Percentiles rank a stretch among this genome's conserved stretches.
phyloP scores from a whole-genome alignment of 305 asterid species.

The Fraxinus albicans region DNA sequence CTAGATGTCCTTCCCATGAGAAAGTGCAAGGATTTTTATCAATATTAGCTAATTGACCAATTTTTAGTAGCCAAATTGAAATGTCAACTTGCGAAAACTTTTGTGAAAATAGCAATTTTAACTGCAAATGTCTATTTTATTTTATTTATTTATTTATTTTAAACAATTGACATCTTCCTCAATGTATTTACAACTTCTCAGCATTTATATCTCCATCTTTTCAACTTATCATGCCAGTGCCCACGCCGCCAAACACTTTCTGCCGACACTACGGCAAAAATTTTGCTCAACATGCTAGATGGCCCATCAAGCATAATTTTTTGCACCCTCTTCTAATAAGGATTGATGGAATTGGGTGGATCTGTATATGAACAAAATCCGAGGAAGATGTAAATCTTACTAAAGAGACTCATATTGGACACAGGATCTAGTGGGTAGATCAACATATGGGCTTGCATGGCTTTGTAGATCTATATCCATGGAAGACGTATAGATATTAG shows the following conservation, averaged over 20 bases:
- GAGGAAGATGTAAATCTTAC: background rate
- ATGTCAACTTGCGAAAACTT: background rate
- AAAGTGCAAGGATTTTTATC: background rate
- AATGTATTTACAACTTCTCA: background rate
- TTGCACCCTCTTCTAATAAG: background rate
- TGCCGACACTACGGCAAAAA: background rate
- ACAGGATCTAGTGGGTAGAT: background rate
- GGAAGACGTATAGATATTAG: background rate
- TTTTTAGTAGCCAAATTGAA: background rate
- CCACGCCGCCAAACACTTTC: background rate
- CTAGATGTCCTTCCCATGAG: background rate
- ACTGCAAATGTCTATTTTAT: background rate
- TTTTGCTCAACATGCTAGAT: background rate
- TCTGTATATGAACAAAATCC: background rate
- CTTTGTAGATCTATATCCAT: background rate
- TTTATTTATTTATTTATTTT: background rate
- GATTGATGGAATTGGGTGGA: background rate
- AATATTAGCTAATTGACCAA: background rate
- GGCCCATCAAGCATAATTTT: background rate
- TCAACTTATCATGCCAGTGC: background rate
- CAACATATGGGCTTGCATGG: background rate
- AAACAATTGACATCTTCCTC: background rate
- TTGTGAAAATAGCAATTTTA: background rate
- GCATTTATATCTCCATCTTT: background rate
- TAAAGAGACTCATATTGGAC: background rate